Conservation (phyloP, 495 filamentous ascomycete species). For the Jackrogersella minutella region DNA sequence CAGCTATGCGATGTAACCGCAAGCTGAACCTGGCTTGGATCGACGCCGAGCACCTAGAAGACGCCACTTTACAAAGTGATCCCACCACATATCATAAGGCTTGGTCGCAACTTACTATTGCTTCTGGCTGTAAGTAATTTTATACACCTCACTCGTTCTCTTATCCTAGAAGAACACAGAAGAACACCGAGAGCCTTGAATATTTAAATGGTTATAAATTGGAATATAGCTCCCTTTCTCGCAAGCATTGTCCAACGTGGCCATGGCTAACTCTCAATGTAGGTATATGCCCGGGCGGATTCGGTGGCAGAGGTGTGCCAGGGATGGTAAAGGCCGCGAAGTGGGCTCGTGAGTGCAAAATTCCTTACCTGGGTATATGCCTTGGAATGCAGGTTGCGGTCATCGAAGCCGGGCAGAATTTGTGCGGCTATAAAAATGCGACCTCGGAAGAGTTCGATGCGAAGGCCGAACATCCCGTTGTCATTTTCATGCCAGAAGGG, state of each 20-base stretch:
- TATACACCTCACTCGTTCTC: not conserved
- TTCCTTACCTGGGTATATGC: conserved; percentile 90
- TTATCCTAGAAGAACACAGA: too few relatives aligned
- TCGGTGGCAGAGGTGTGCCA: conserved; percentile 79
- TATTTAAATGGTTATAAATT: too few relatives aligned
- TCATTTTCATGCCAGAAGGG: conserved; percentile 93
- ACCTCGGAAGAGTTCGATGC: conserved; percentile 72
- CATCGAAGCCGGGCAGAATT: conserved; percentile 83
- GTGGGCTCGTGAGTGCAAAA: conserved; percentile 82
- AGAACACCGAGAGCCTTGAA: too few relatives aligned
- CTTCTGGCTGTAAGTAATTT: conserved; percentile 40
- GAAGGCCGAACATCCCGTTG: conserved; percentile 63
- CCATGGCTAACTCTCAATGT: conserved; percentile 39
- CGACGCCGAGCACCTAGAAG: conserved; percentile 83
- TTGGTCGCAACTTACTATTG: conserved; percentile 69
- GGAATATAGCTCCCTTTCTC: not conserved
- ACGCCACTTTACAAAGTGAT: conserved; percentile 58
- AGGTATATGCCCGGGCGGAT: conserved; percentile 71
- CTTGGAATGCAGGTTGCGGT: conserved; percentile 96
- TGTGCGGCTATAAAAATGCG: conserved; percentile 68
- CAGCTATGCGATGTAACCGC: conserved; percentile 82
- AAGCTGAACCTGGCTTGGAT: conserved; percentile 86
- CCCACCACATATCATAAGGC: conserved; percentile 86
- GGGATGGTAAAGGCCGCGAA: conserved; percentile 87
- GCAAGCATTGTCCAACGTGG: not conserved